These are phyloP conservation scores for Lichenothelia convexa DNA, from an alignment of 495 filamentous ascomycete species.

Conservation along the genomic window DNA sequence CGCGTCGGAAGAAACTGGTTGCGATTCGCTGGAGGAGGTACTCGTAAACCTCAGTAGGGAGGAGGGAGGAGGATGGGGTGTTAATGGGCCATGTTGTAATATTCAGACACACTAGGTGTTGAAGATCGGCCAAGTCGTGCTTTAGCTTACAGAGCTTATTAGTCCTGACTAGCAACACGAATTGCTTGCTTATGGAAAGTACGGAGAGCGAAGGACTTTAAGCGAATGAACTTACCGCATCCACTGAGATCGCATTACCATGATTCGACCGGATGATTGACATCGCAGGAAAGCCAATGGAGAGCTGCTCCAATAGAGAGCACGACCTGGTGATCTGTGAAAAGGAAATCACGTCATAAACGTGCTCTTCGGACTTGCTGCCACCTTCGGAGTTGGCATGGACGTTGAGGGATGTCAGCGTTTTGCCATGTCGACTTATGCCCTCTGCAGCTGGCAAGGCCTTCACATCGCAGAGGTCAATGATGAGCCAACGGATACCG, in stretches of 20 bases:
- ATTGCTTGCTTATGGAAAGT: no score
- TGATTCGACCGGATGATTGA: constrained; percentile 13
- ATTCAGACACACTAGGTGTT: constrained; percentile 19
- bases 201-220: no score
- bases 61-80: constrained; percentile 13
- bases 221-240: constrained; percentile 14
- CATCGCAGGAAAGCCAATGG: constrained; percentile 15
- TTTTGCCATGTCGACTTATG: constrained; percentile 19
- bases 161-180: no score
- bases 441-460: constrained; percentile 15
- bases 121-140: constrained; percentile 12
- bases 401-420: constrained; percentile 17
- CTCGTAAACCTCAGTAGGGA: constrained; percentile 19
- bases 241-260: constrained; percentile 14
- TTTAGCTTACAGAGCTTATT: constrained; percentile 2
- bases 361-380: constrained; percentile 16
- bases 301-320: constrained; percentile 17
- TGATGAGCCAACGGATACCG: constrained; percentile 17
- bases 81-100: constrained; percentile 24
- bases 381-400: constrained; percentile 9
- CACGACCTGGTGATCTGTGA: constrained; percentile 19
- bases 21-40: constrained; percentile 17
- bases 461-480: constrained; percentile 17
- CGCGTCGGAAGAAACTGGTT: constrained; percentile 13
- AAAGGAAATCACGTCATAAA: constrained; percentile 17